Evolutionary conservation across 768 basidiomycete genomes (phyloP).

Genomic region (Exsudoporus frostii): DNA sequence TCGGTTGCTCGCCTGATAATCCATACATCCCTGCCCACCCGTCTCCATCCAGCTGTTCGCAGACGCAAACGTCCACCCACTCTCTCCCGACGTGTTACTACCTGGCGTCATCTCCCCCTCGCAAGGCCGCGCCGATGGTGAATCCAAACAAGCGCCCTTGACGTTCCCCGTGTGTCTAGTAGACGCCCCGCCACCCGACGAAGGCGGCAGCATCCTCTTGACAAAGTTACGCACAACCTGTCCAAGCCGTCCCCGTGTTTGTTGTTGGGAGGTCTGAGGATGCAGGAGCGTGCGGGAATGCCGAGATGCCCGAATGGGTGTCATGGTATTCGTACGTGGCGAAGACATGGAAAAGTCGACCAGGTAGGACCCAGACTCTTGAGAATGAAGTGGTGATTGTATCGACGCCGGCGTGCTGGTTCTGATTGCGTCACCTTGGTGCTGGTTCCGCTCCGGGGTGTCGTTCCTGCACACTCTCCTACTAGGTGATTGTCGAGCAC

Average conservation of each 20-base stretch:
- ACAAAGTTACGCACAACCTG: conserved; percentile 23
- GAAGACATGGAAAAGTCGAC: conserved; percentile 15
- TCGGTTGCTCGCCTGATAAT: conserved; percentile 6
- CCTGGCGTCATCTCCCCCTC: conserved; percentile 10
- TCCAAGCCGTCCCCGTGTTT: conserved; percentile 16
- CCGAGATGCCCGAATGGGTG: background rate
- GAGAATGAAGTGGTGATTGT: conserved; percentile 1
- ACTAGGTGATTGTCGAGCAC: background rate
- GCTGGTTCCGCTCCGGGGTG: background rate
- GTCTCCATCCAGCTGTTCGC: conserved; percentile 5
- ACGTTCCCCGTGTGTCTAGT: background rate
- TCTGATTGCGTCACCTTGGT: background rate
- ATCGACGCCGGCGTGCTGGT: background rate
- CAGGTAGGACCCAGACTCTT: conserved; percentile 5
- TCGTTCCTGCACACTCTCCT: background rate
- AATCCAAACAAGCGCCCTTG: background rate
- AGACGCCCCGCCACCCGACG: background rate
- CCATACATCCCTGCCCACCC: background rate
- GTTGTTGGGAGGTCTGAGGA: background rate
- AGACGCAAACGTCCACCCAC: conserved; percentile 22
- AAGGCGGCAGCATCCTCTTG: conserved; percentile 17
- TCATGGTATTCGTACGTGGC: background rate
- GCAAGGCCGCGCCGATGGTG: background rate
- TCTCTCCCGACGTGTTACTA: conserved; percentile 14
- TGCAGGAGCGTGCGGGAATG: background rate